phyloP scores from a whole-genome alignment of 345 rosid species.

The Tarenaya hassleriana region DNA sequence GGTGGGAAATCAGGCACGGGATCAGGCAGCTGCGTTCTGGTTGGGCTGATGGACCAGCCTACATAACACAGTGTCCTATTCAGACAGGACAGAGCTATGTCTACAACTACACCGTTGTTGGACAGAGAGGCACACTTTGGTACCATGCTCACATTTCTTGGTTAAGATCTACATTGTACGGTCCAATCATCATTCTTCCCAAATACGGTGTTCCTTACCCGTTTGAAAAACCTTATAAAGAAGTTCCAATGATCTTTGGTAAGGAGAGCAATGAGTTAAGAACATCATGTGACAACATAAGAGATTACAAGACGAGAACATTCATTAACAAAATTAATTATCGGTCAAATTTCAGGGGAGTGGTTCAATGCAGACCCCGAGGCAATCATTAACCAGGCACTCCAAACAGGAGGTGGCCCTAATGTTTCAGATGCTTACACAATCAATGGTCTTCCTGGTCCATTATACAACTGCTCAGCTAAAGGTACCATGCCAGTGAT shows the following conservation, averaged over 20 bases:
- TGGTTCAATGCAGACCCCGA: slow-evolving; percentile 71
- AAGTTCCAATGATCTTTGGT: slow-evolving; percentile 69
- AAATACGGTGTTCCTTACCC: slow-evolving; percentile 57
- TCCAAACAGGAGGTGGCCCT: slow-evolving; percentile 69
- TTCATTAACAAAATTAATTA: not conserved
- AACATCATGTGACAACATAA: too few species aligned
- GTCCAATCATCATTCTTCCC: slow-evolving; percentile 69
- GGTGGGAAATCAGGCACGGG: slow-evolving; percentile 75
- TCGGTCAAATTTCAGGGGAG: slow-evolving; percentile 46
- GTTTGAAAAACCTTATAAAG: slow-evolving; percentile 62
- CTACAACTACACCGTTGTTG: slow-evolving; percentile 61
- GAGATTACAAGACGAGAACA: too few species aligned
- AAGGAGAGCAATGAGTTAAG: slow-evolving; percentile 13
- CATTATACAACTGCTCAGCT: slow-evolving; percentile 67
- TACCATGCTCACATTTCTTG: slow-evolving; percentile 82
- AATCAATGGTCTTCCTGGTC: slow-evolving; percentile 72
- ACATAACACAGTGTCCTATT: slow-evolving; percentile 71
- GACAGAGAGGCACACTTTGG: slow-evolving; percentile 66
- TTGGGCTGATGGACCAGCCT: slow-evolving; percentile 84
- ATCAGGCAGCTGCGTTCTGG: slow-evolving; percentile 55
- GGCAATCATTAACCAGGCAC: slow-evolving; percentile 60
- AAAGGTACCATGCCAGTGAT: slow-evolving; percentile 34
- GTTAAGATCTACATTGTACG: slow-evolving; percentile 69
- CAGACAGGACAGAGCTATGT: slow-evolving; percentile 57
- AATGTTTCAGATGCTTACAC: slow-evolving; percentile 84